phyloP scores from a whole-genome alignment of 2,329 filamentous ascomycete species.

The Biscogniauxia marginata region DNA sequence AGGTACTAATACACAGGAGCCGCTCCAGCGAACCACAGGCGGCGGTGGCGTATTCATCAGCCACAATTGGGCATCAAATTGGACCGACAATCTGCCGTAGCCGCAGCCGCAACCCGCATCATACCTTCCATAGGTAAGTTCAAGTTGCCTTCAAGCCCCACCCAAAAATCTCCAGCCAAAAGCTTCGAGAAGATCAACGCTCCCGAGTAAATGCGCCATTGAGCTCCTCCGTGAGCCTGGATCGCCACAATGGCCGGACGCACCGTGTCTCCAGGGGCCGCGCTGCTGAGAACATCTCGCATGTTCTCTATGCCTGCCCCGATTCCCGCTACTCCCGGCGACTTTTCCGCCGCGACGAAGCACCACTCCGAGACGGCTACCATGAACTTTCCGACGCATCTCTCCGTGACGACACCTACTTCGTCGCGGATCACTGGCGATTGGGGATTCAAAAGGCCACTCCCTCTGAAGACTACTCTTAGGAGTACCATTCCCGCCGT shows the following conservation, averaged over 20 bases:
- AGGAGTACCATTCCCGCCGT: conserved; percentile 72
- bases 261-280: conserved; percentile 58
- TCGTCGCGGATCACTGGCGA: conserved; percentile 75
- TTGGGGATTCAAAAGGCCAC: conserved; percentile 86
- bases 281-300: conserved; percentile 80
- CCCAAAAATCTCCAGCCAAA: background rate
- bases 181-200: background rate
- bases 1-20: background rate
- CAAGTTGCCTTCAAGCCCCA: conserved; percentile 5
- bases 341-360: conserved; percentile 46
- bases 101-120: no score
- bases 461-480: conserved; percentile 74
- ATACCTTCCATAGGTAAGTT: no score
- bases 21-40: background rate
- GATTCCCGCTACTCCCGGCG: conserved; percentile 59
- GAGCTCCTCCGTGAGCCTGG: conserved; percentile 12
- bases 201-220: background rate
- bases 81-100: background rate
- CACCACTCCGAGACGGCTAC: conserved; percentile 69
- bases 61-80: background rate
- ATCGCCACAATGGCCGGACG: conserved; percentile 25
- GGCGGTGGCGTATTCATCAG: background rate
- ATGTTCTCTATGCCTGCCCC: conserved; percentile 84
- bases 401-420: conserved; percentile 75
- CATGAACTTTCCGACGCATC: conserved; percentile 73